These are phyloP conservation scores for Porodaedalea pini DNA, from an alignment of 1,284 basidiomycete species.

Conservation along the genomic window DNA sequence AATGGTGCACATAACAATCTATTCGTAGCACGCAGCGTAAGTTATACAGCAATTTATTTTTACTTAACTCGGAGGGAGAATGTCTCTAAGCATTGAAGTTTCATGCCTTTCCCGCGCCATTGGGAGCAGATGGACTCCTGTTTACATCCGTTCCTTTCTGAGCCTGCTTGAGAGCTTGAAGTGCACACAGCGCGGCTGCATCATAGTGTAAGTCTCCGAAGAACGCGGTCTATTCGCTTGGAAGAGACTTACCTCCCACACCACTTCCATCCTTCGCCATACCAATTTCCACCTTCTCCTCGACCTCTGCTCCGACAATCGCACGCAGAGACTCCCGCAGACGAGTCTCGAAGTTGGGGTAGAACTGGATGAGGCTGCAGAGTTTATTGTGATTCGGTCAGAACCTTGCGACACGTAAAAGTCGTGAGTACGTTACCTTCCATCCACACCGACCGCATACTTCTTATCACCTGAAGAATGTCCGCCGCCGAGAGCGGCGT, in stretches of 20 bases:
- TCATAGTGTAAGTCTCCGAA: constrained; percentile 13
- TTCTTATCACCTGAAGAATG: constrained; percentile 42
- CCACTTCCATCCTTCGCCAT: constrained; percentile 97
- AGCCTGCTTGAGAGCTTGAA: constrained; percentile 59
- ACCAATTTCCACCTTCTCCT: constrained; percentile 79
- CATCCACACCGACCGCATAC: constrained; percentile 84
- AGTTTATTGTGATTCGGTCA: constrained; percentile 19
- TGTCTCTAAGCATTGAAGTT: background rate
- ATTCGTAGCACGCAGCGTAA: constrained; percentile 11
- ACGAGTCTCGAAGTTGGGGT: constrained; percentile 78
- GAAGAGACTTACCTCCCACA: constrained; percentile 75
- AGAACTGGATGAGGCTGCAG: constrained; percentile 81
- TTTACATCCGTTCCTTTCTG: background rate
- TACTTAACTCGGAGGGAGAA: constrained; percentile 2
- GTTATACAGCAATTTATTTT: constrained; percentile 15
- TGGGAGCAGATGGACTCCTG: background rate
- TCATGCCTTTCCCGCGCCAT: background rate
- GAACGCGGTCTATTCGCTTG: background rate
- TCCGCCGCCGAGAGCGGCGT: constrained; percentile 43
- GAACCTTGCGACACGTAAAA: background rate
- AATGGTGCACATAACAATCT: constrained; percentile 10
- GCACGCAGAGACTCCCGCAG: constrained; percentile 72
- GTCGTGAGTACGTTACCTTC: constrained; percentile 52
- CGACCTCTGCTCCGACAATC: constrained; percentile 77
- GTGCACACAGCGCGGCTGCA: constrained; percentile 72